phyloP scores from a whole-genome alignment of 1,139 yeast genomes.

The Sugiyamaella grinbergsii region DNA sequence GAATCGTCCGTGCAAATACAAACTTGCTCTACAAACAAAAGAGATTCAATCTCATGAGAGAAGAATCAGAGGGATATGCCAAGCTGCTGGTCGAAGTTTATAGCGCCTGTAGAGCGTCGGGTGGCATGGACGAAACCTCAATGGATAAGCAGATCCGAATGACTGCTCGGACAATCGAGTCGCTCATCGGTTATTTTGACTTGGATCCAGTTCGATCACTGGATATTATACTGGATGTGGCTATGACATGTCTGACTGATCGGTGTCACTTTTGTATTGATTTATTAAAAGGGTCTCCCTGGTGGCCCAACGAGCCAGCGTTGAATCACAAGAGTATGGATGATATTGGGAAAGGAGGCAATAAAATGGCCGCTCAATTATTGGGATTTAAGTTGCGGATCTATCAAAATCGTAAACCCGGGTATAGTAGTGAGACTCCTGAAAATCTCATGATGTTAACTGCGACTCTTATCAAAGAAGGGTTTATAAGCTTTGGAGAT shows the following conservation, averaged over 20 bases:
- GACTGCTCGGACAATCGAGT: conserved; percentile 55
- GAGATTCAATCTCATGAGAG: conserved; percentile 73
- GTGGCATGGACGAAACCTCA: background rate
- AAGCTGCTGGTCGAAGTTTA: conserved; percentile 59
- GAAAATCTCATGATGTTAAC: conserved; percentile 46
- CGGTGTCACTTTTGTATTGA: conserved; percentile 51
- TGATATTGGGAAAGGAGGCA: conserved; percentile 55
- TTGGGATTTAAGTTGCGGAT: conserved; percentile 57
- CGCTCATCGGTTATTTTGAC: conserved; percentile 72
- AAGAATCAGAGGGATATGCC: conserved; percentile 80
- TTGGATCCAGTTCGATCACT: conserved; percentile 76
- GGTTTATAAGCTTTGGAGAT: conserved; percentile 65
- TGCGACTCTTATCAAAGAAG: conserved; percentile 65
- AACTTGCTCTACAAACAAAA: conserved; percentile 61
- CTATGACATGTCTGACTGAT: conserved; percentile 49
- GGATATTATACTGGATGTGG: conserved; percentile 60
- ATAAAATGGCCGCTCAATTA: conserved; percentile 58
- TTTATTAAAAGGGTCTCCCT: conserved; percentile 55
- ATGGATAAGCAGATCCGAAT: conserved; percentile 46
- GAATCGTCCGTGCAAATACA: conserved; percentile 51
- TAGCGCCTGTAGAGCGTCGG: conserved; percentile 42
- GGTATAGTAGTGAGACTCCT: conserved; percentile 27
- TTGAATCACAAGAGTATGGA: conserved; percentile 38
- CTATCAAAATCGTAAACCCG: conserved; percentile 21
- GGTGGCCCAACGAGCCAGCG: conserved; percentile 63